phyloP scores from a whole-genome alignment of 1,284 basidiomycete species.

The Ganoderma resinaceum region DNA sequence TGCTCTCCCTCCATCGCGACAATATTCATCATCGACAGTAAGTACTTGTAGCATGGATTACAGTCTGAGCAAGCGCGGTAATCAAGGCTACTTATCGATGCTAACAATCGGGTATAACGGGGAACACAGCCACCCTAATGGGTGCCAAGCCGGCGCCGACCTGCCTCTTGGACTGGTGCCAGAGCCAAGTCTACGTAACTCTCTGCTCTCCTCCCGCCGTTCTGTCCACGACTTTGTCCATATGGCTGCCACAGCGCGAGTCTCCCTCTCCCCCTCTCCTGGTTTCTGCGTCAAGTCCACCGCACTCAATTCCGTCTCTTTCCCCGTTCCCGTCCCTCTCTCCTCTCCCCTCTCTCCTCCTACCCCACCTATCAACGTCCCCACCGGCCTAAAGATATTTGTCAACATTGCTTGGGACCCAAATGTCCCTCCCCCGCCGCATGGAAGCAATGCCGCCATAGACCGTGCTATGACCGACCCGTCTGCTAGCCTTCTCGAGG shows the following conservation, averaged over 20 bases:
- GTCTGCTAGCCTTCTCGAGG: slow-evolving; percentile 31
- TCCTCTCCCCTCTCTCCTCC: slow-evolving; percentile 38
- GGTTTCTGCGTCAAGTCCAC: slow-evolving; percentile 69
- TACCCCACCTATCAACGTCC: slow-evolving; percentile 42
- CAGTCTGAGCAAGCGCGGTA: background rate
- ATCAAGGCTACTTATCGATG: background rate
- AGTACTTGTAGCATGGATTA: too few species aligned
- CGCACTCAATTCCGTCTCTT: slow-evolving; percentile 48
- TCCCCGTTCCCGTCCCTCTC: slow-evolving; percentile 38
- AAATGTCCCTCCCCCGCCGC: slow-evolving; percentile 70
- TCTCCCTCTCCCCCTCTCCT: slow-evolving; percentile 58
- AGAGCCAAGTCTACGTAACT: too few species aligned
- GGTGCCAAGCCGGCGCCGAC: too few species aligned
- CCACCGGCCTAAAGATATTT: slow-evolving; percentile 67
- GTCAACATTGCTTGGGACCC: slow-evolving; percentile 74
- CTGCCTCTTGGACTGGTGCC: too few species aligned
- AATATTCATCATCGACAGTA: too few species aligned
- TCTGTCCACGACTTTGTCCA: background rate
- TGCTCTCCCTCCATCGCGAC: too few species aligned
- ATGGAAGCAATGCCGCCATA: slow-evolving; percentile 60
- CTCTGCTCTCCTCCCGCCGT: background rate
- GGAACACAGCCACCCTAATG: background rate
- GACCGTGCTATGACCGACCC: slow-evolving; percentile 53
- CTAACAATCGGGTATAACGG: background rate
- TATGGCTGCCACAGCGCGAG: slow-evolving; percentile 34